Conservation (phyloP, 1,139 yeast genomes). For the Magnusiomyces tetraspermus region DNA sequence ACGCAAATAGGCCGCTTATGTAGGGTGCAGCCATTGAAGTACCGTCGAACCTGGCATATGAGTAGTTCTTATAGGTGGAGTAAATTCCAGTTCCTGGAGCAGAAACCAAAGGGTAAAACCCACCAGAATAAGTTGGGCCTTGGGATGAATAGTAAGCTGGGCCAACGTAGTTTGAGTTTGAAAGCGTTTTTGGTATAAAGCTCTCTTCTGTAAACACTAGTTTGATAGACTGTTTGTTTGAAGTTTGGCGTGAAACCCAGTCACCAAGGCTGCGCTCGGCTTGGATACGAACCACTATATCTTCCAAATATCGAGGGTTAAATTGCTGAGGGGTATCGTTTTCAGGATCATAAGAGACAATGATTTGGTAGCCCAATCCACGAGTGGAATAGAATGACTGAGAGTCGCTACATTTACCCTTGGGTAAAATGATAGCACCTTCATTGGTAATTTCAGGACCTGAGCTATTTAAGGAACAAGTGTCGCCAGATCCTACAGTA, state of each 20-base stretch:
- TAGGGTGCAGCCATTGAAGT: conserved; percentile 21
- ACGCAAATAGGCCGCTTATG: conserved; percentile 20
- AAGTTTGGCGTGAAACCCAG: conserved; percentile 9
- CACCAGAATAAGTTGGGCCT: conserved; percentile 20
- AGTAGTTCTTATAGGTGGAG: conserved; percentile 15
- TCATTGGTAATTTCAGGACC: conserved; percentile 1
- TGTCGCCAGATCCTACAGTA: conserved; percentile 4
- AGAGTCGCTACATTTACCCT: conserved; percentile 5
- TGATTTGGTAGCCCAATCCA: neutral
- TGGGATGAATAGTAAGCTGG: conserved; percentile 14
- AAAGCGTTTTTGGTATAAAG: neutral
- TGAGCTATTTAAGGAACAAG: neutral
- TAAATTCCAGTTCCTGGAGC: conserved; percentile 21
- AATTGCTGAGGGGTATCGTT: neutral
- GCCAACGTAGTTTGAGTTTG: neutral
- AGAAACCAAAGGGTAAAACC: conserved; percentile 18
- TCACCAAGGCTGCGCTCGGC: conserved; percentile 3
- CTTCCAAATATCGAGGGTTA: neutral
- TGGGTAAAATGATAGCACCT: conserved; percentile 9
- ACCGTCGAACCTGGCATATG: conserved; percentile 16
- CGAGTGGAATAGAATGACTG: neutral
- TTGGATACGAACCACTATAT: conserved; percentile 4
- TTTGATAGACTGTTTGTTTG: conserved; percentile 1
- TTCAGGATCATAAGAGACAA: neutral
- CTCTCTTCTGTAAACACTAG: conserved; percentile 1